Percentiles rank a stretch among this genome's conserved stretches.
Evolutionary conservation across 768 basidiomycete species (phyloP).

Genomic region (Tricholoma furcatifolium): DNA sequence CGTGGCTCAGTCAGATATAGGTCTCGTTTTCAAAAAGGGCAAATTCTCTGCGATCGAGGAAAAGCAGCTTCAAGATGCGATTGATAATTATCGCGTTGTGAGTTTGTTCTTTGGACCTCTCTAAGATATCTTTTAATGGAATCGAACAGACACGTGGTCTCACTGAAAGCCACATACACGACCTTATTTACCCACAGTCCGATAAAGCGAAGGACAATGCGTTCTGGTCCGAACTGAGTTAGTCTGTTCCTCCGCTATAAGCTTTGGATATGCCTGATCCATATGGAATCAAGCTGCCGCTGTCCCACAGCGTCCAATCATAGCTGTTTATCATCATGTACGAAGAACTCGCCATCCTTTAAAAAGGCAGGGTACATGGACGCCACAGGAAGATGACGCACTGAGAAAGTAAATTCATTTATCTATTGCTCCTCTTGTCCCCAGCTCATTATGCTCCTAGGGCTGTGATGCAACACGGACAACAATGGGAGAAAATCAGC

Average conservation of each 20-base stretch:
- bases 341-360: conserved; percentile 69
- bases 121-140: not conserved
- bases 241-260: conserved; percentile 20
- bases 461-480: conserved; percentile 67
- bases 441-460: conserved; percentile 34
- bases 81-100: conserved; percentile 62
- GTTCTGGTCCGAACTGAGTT: conserved; percentile 84
- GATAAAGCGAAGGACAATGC: conserved; percentile 58
- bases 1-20: conserved; percentile 31
- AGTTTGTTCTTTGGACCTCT: conserved; percentile 17
- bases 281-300: conserved; percentile 50
- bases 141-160: conserved; percentile 47
- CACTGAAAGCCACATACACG: conserved; percentile 50
- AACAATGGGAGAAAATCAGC: conserved; percentile 81
- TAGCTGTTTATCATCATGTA: conserved; percentile 83
- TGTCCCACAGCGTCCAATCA: conserved; percentile 74
- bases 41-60: conserved; percentile 84
- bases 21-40: conserved; percentile 84
- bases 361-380: conserved; percentile 71
- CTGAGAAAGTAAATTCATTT: conserved; percentile 53
- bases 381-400: conserved; percentile 58
- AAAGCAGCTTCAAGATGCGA: conserved; percentile 59
- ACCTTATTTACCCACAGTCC: conserved; percentile 68
- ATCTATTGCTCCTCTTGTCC: not conserved
- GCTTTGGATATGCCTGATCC: not conserved